A percentile compares a stretch with the other conserved stretches of the same genome.
These are phyloP conservation scores for Tetrapisispora pingtungensis DNA, from an alignment of 805 yeast genomes.

Conservation along the genomic window DNA sequence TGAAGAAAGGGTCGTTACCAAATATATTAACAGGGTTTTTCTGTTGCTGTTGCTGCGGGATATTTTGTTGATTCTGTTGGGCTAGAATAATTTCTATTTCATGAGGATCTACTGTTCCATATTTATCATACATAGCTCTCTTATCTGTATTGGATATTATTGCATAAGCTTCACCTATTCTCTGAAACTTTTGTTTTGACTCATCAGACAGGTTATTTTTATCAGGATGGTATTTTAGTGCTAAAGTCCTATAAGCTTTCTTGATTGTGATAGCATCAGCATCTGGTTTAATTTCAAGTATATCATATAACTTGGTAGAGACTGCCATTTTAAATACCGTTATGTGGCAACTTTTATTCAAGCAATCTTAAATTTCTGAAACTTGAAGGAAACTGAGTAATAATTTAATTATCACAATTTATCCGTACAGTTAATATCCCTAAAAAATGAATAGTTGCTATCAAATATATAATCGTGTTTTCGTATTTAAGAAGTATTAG, in stretches of 20 bases:
- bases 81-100: conserved; percentile 10
- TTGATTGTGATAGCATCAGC: conserved; percentile 42
- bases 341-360: too few species aligned
- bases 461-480: too few species aligned
- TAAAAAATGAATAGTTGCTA: too few species aligned
- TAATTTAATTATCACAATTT: too few species aligned
- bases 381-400: too few species aligned
- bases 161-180: conserved; percentile 58
- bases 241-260: conserved; percentile 44
- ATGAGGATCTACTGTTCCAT: conserved; percentile 30
- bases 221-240: conserved; percentile 57
- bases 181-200: conserved; percentile 47
- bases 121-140: conserved; percentile 42
- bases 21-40: conserved; percentile 1
- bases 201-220: conserved; percentile 42
- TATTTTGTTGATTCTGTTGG: conserved; percentile 2
- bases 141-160: conserved; percentile 39
- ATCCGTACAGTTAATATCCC: too few species aligned
- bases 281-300: conserved; percentile 41
- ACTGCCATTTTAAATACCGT: neutral
- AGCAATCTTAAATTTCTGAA: too few species aligned
- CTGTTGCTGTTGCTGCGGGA: conserved; percentile 9
- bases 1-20: neutral
- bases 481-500: too few species aligned
- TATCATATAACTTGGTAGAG: conserved; percentile 36